Base-by-base conservation (phyloP, 352 stramenopile species). In the Blastocystis sp. region DNA sequence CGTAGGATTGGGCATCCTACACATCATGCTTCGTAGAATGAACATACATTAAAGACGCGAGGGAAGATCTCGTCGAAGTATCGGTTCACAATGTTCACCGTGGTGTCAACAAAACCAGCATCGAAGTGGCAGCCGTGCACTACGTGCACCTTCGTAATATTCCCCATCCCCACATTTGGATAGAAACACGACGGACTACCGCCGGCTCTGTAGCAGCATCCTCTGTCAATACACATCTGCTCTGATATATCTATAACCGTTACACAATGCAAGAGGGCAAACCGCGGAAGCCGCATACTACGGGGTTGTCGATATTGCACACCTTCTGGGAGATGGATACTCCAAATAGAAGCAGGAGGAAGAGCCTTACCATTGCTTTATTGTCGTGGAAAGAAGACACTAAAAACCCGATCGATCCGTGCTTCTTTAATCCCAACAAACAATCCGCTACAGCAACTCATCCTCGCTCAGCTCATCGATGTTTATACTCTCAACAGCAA, bases 61-160 rank as follows among this genome's bases (percentile, higher is more conserved):
- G 62, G 78, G 53, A 62, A 88, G 52, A 88, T 88, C 67, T 88
- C 78, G 45, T 88, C 78, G 66, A 88, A 88, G 48, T 88, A 88
- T 43, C 67, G 41, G n/a, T 88, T 88, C 21, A 88, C 78, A 28
- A 88, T 88, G 43, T 88, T 88, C 11, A 79, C 67, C 14, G 67
- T 76, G 19, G 61, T 88, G 41, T 88, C 78, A 23, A 88, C 78
- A 60, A 79, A 88, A 48, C 78, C 78, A 4, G 78, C 78, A 78
- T 88, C 78, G 61, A 88, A 88, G 28, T 88, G 78, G 28, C 78
- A 88, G 21, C 78, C 78, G 45, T 88, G 78, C 28, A 88, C 70
- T 11, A 88, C 67, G 38, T 88, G 78, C 62, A 88, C 78, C 56
- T 88, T 88, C 17, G 61, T 88, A n/a, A 88, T 60, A 17, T 88